These are phyloP conservation scores for Hericium coralloides DNA, from an alignment of 768 basidiomycete species.

Conservation along the genomic window DNA sequence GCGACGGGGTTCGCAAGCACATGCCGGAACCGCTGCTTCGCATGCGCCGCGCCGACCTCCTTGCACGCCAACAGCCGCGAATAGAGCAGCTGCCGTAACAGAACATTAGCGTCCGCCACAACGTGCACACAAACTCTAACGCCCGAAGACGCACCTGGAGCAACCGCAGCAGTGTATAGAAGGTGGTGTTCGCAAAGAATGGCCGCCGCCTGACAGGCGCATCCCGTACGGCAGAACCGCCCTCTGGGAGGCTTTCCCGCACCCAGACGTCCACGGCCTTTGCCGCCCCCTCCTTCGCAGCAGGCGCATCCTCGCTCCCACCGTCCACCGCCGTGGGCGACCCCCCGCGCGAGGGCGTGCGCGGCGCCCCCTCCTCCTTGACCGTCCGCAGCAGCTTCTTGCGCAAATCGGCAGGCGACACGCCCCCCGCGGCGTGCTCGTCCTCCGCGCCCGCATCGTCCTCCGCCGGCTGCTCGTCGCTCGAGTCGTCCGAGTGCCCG, in stretches of 20 bases:
- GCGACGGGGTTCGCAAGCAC: conserved; percentile 75
- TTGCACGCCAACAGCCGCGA: conserved; percentile 82
- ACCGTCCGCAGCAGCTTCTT: conserved; percentile 74
- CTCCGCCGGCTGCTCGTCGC: conserved; percentile 15
- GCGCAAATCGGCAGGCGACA: conserved; percentile 35
- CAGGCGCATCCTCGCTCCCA: background rate
- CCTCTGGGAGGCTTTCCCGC: conserved; percentile 10
- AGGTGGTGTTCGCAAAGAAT: conserved; percentile 89
- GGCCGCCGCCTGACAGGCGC: conserved; percentile 31
- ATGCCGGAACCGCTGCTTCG: conserved; percentile 55
- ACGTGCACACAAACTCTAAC: background rate
- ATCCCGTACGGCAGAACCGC: conserved; percentile 15
- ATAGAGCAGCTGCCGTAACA: conserved; percentile 68
- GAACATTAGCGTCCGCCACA: conserved; percentile 1
- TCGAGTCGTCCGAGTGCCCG: conserved; percentile 26
- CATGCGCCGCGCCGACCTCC: conserved; percentile 63
- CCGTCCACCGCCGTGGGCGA: background rate
- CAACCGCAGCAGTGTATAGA: conserved; percentile 83
- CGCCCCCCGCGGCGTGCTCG: conserved; percentile 15
- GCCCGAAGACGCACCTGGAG: conserved; percentile 57
- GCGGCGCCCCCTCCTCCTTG: conserved; percentile 17
- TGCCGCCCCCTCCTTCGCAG: background rate
- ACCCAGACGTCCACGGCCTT: conserved; percentile 4
- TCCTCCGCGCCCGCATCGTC: conserved; percentile 17
- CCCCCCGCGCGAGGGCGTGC: background rate